phyloP scores from a whole-genome alignment of 345 rosid species.

The Garcia nutans region DNA sequence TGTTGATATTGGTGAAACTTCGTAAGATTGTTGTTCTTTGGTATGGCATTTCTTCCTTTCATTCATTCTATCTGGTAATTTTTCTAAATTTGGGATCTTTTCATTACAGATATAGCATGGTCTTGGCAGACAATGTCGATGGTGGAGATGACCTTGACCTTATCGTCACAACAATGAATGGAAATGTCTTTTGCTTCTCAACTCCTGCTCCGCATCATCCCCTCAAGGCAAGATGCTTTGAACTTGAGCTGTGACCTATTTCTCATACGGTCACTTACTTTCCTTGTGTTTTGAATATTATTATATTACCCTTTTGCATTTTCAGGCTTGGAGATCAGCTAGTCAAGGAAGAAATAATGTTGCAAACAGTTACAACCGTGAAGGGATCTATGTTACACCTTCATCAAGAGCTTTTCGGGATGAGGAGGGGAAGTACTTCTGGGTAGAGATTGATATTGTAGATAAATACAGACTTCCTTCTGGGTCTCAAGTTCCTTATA shows the following conservation, averaged over 20 bases:
- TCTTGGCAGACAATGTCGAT: constrained; percentile 95
- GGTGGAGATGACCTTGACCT: constrained; percentile 99
- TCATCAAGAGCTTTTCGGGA: constrained; percentile 94
- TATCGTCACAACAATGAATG: constrained; percentile 93
- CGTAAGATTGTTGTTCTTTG: constrained; percentile 53
- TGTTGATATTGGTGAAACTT: constrained; percentile 97
- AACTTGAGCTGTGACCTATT: constrained; percentile 15
- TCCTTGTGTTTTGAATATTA: constrained; percentile 6
- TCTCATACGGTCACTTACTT: background rate
- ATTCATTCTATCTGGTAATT: constrained; percentile 9
- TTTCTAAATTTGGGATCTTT: constrained; percentile 17
- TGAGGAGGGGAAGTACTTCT: constrained; percentile 97
- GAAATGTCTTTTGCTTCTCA: constrained; percentile 98
- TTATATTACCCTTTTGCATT: constrained; percentile 10
- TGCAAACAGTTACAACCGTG: constrained; percentile 65
- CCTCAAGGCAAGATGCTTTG: constrained; percentile 64
- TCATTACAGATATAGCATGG: constrained; percentile 83
- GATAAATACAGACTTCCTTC: constrained; percentile 85
- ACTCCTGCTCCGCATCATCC: constrained; percentile 96
- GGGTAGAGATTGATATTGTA: constrained; percentile 95
- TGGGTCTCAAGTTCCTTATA: constrained; percentile 87
- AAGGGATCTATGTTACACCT: constrained; percentile 78
- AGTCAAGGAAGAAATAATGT: constrained; percentile 93
- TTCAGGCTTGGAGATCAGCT: constrained; percentile 91
- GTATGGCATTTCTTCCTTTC: constrained; percentile 5